Conservation (phyloP, 2,329 filamentous ascomycete genomes). For the Dryadomyces quercus-mongolicae region DNA sequence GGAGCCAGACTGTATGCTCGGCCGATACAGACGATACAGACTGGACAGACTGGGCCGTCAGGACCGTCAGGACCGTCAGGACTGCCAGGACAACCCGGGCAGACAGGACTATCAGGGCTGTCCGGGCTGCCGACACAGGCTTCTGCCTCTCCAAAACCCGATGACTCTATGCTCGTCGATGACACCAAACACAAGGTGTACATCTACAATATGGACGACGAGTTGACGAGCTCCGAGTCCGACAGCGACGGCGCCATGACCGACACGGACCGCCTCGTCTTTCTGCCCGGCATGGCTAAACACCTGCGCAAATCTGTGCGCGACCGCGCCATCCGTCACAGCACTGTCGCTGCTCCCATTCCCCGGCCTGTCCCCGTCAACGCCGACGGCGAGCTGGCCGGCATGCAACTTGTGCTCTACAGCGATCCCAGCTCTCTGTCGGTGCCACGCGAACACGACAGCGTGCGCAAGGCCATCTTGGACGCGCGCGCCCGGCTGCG, state of each 20-base stretch:
- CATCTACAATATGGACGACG: conserved; percentile 81
- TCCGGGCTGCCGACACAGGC: no score
- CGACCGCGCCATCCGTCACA: conserved; percentile 28
- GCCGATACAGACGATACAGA: conserved; percentile 13
- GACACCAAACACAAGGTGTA: conserved; percentile 80
- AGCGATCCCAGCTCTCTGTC: conserved; percentile 64
- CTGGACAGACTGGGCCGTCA: background rate
- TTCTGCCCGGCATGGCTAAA: conserved; percentile 78
- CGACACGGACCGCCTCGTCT: conserved; percentile 49
- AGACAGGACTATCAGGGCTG: background rate
- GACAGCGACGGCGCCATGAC: conserved; percentile 3
- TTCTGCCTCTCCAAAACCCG: no score
- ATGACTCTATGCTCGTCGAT: conserved; percentile 61
- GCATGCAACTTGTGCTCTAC: conserved; percentile 75
- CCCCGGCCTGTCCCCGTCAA: conserved; percentile 44
- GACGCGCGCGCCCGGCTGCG: conserved; percentile 61
- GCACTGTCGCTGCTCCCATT: conserved; percentile 1
- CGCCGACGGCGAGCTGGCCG: conserved; percentile 39
- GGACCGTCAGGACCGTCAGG: background rate
- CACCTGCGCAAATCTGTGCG: conserved; percentile 45
- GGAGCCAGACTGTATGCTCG: conserved; percentile 52
- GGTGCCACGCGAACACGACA: conserved; percentile 62
- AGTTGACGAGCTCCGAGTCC: conserved; percentile 55
- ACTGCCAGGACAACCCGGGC: no score
- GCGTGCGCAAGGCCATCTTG: conserved; percentile 70